phyloP scores from a whole-genome alignment of 2,329 filamentous ascomycete species.

The Paecilomyces dactylethromorphus region DNA sequence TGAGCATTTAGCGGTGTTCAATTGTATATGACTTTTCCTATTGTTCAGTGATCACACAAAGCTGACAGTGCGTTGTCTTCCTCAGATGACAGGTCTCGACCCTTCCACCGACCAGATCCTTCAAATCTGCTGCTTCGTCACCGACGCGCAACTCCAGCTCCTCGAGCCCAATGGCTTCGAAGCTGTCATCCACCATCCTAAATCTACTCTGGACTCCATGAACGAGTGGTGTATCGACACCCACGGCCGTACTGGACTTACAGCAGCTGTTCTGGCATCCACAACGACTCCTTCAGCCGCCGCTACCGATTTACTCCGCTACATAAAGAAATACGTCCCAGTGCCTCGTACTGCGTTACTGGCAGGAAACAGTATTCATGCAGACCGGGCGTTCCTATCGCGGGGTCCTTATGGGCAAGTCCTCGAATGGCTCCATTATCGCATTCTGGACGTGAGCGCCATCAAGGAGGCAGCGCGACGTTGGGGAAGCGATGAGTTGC shows the following conservation, averaged over 20 bases:
- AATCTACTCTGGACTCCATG: constrained; percentile 68
- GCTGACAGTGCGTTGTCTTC: constrained; percentile 2
- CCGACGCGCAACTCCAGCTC: constrained; percentile 68
- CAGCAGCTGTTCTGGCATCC: constrained; percentile 66
- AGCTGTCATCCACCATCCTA: constrained; percentile 66
- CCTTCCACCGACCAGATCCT: constrained; percentile 75
- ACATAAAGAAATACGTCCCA: constrained; percentile 68
- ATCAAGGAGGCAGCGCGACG: constrained; percentile 84
- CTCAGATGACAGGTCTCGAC: constrained; percentile 85
- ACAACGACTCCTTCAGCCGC: constrained; percentile 65
- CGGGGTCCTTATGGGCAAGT: constrained; percentile 67
- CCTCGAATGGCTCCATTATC: constrained; percentile 74
- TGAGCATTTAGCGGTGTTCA: not conserved
- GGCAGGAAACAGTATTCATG: constrained; percentile 90
- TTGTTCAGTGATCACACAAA: constrained; percentile 2
- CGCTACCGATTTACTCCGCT: constrained; percentile 65
- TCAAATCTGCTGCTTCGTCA: constrained; percentile 88
- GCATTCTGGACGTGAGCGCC: constrained; percentile 84
- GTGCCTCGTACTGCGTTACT: constrained; percentile 62
- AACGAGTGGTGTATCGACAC: constrained; percentile 82
- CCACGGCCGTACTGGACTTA: constrained; percentile 76
- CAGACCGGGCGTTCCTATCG: constrained; percentile 74
- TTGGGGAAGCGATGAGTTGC: constrained; percentile 63
- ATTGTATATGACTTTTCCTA: not conserved
- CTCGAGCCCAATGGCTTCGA: constrained; percentile 75